These are phyloP conservation scores for Tetragonia tetragonoides DNA, from an alignment of 148 eudicot species.

Conservation along the genomic window DNA sequence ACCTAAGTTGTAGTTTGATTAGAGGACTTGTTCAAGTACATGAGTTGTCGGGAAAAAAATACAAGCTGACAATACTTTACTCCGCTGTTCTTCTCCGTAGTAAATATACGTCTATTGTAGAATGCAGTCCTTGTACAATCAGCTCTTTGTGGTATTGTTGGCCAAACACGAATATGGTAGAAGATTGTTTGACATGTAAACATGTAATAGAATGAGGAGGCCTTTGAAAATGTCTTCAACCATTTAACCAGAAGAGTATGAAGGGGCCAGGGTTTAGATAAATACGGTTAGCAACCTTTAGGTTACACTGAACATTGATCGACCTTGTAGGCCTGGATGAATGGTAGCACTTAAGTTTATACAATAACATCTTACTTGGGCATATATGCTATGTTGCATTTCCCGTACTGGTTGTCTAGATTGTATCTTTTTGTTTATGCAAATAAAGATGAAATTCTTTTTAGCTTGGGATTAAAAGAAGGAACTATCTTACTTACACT, in stretches of 20 bases:
- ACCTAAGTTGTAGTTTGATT: background rate
- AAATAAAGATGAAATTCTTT: conserved; percentile 18
- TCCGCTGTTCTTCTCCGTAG: background rate
- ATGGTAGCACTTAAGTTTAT: background rate
- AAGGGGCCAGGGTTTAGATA: background rate
- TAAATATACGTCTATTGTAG: background rate
- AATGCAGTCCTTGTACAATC: background rate
- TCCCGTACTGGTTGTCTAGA: background rate
- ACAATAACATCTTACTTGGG: background rate
- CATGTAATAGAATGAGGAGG: too few relatives aligned
- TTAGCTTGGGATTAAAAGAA: background rate
- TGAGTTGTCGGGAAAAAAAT: background rate
- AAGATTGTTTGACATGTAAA: conserved; percentile 27
- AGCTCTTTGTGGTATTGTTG: conserved; percentile 28
- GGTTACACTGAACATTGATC: conserved; percentile 9
- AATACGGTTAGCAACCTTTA: conserved; percentile 1
- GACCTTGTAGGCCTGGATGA: background rate
- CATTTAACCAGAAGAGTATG: background rate
- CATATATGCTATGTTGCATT: too few relatives aligned
- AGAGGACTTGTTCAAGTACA: background rate
- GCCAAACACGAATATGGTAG: conserved; percentile 34
- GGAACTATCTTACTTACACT: background rate
- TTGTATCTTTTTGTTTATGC: conserved; percentile 1
- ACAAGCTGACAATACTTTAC: background rate
- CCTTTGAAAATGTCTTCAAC: background rate